Percentiles rank a stretch among this genome's conserved stretches.
Evolutionary conservation across 108 stramenopile genomes (phyloP).

Genomic region (Stephanodiscus triporus): DNA sequence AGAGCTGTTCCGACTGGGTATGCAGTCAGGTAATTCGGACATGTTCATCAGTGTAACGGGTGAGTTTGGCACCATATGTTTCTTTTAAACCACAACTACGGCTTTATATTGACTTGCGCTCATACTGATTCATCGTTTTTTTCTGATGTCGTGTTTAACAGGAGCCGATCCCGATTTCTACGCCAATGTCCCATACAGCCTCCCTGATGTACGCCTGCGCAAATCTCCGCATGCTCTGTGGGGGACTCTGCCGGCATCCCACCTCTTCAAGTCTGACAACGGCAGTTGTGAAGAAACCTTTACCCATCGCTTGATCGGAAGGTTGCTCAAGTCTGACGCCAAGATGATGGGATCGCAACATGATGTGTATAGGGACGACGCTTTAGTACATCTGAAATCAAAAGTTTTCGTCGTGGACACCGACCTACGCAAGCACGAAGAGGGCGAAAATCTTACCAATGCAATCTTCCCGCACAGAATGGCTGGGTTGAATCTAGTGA

Average conservation of each 20-base stretch:
- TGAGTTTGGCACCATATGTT: conserved; percentile 13
- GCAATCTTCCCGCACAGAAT: conserved; percentile 75
- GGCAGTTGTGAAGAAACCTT: conserved; percentile 48
- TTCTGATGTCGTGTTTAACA: conserved; percentile 10
- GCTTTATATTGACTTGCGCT: background rate
- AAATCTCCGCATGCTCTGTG: conserved; percentile 90
- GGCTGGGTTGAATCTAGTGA: conserved; percentile 76
- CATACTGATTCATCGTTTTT: conserved; percentile 12
- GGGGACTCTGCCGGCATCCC: conserved; percentile 76
- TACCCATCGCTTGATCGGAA: conserved; percentile 51
- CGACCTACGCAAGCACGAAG: conserved; percentile 84
- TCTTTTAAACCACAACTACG: background rate
- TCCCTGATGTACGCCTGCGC: conserved; percentile 63
- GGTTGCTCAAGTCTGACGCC: conserved; percentile 4
- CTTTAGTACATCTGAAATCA: conserved; percentile 17
- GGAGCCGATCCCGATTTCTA: conserved; percentile 79
- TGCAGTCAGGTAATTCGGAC: conserved; percentile 34
- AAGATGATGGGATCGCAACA: conserved; percentile 1
- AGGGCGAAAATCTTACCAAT: conserved; percentile 64
- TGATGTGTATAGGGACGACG: background rate
- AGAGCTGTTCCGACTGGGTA: conserved; percentile 60
- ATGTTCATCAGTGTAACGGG: conserved; percentile 62
- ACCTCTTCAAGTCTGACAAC: conserved; percentile 36
- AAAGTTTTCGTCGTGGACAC: conserved; percentile 75
- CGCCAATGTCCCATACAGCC: conserved; percentile 64